A percentile compares a stretch with the other conserved stretches of the same genome.
Conservation (phyloP, 106 monocot genomes). For the Dendrobium catenatum region DNA sequence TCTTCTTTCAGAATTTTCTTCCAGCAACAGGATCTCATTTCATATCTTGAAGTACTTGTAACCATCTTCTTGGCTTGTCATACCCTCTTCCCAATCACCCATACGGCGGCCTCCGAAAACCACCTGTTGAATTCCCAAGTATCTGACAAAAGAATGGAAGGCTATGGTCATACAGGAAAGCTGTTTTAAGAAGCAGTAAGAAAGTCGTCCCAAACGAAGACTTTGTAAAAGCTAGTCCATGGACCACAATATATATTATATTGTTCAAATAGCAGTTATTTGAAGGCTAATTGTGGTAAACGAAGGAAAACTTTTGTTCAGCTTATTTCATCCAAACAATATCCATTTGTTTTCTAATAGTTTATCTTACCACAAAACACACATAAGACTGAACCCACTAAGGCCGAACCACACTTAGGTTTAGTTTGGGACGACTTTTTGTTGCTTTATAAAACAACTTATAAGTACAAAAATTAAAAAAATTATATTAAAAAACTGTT, state of each 20-base stretch:
- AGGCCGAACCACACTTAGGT: no score
- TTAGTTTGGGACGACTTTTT: no score
- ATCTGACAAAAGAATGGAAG: constrained; percentile 33
- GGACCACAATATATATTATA: not conserved
- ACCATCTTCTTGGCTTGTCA: constrained; percentile 77
- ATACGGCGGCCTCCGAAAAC: constrained; percentile 82
- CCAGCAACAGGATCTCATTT: not conserved
- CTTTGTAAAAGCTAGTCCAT: not conserved
- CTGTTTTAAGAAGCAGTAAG: not conserved
- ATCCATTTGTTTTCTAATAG: no score
- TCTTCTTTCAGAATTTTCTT: no score
- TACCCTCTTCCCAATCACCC: constrained; percentile 99
- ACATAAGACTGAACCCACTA: not conserved
- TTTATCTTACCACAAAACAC: not conserved
- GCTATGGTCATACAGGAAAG: not conserved
- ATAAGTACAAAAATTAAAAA: no score
- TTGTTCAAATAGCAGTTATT: not conserved
- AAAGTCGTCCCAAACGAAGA: not conserved
- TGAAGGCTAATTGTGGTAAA: not conserved
- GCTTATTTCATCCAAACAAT: no score
- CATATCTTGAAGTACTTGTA: constrained; percentile 92
- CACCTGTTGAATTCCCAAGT: constrained; percentile 93
- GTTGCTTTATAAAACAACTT: no score
- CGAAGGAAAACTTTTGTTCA: not conserved
- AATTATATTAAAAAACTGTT: no score